Evolutionary conservation across 306 rosid species (phyloP), one percentile per base, ranked within the genome.

Genomic region (Benincasa hispida): DNA sequence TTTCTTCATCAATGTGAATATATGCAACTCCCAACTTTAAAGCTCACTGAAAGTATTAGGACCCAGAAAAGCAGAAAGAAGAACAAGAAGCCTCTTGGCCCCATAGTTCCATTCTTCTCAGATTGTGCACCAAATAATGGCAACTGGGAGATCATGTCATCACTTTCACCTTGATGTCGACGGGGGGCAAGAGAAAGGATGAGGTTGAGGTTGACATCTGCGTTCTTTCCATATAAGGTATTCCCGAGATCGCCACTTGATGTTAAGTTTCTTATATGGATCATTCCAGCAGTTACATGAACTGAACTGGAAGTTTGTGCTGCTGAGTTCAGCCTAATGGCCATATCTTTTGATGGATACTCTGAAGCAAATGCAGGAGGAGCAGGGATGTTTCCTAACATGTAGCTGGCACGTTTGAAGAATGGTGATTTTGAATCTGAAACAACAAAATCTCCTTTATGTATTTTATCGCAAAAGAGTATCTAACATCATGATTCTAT

Each of bases 361-460:
- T 92, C 99, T 9, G 91, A 78, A 70, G 97, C 97, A 81, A 87
- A 89, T 76, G 98, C 99, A 10, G 96, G 98, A 48, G 96, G 85
- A 30, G 99, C 97, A 45, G 97, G 98, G 45, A 95, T 85, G 84
- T 81, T 72, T 47, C 90, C 92, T 84, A 95, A 75, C 85, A 85
- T 78, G 54, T 81, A 76, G 80, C 84, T 81, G 28, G 90, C 95
- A 10, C 69, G 80, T 83, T 90, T 84, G 35, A 84, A 50, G 78
- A 90, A 75, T n/a, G 91, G 80, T 69, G 69, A 67, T 76, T 84
- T 83, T 34, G 45, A 79, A 53, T 78, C 99, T 92, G 83, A 79
- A 37, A 77, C 27, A 6, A 27, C 35, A 80, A 5, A 5, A 69
- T 6, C 22, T 28, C 27, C 45, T 51, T 50, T 5, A 10, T 72